phyloP scores from a whole-genome alignment of 1,284 basidiomycete species.

The Xanthoconium separans region DNA sequence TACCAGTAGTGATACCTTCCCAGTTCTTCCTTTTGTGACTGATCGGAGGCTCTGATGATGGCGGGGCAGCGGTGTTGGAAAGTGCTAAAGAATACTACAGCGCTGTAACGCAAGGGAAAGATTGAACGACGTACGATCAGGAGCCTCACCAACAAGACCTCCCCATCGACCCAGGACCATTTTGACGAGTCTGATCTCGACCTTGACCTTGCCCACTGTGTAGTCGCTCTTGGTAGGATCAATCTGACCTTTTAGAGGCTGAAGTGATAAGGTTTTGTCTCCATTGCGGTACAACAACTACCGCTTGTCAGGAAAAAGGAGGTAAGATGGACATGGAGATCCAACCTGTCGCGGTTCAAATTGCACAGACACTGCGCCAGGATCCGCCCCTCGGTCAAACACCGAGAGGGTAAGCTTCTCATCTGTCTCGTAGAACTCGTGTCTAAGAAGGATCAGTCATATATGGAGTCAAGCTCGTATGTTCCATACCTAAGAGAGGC shows the following conservation, averaged over 20 bases:
- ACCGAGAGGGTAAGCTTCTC: conserved; percentile 71
- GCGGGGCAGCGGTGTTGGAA: conserved; percentile 34
- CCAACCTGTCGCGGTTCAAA: conserved; percentile 70
- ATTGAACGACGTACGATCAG: conserved; percentile 57
- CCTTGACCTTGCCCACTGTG: conserved; percentile 80
- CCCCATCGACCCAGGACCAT: conserved; percentile 70
- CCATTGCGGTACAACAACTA: conserved; percentile 64
- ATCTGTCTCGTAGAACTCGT: conserved; percentile 89
- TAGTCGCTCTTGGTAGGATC: conserved; percentile 60
- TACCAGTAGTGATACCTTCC: conserved; percentile 75
- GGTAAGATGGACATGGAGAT: conserved; percentile 1
- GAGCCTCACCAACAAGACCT: conserved; percentile 66
- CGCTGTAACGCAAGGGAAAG: not conserved
- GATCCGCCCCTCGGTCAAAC: conserved; percentile 77
- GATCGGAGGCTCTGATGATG: conserved; percentile 33
- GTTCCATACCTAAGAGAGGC: conserved; percentile 41
- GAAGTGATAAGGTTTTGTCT: conserved; percentile 60
- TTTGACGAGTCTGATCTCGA: conserved; percentile 74
- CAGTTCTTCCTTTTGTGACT: conserved; percentile 69
- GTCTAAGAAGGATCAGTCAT: conserved; percentile 41
- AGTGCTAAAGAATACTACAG: conserved; percentile 19
- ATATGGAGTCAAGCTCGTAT: not conserved
- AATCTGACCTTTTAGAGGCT: conserved; percentile 82
- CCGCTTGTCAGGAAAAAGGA: not conserved
- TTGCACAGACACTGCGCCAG: conserved; percentile 57